Evolutionary conservation across 441 rosid genomes (phyloP).

Genomic region (Mallotus japonicus): DNA sequence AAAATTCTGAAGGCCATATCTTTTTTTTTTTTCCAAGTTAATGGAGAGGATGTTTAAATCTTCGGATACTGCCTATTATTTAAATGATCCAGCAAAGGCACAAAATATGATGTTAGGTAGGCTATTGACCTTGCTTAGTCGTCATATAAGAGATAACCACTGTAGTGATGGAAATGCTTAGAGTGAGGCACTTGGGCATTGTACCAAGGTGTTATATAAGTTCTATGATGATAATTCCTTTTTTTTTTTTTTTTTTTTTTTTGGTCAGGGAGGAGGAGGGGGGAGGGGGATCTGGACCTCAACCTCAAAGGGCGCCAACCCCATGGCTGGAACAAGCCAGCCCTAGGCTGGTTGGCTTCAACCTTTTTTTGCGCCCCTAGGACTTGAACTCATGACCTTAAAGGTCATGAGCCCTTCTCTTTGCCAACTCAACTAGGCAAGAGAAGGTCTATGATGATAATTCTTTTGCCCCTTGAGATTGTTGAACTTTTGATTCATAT

Average conservation of each 20-base stretch:
- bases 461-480: neutral
- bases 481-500: neutral
- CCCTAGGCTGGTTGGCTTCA: too few species aligned
- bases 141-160: neutral
- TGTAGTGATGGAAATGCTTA: neutral
- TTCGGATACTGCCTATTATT: neutral
- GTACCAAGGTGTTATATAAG: neutral
- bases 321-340: too few species aligned
- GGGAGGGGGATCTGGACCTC: too few species aligned
- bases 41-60: neutral
- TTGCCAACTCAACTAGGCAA: too few species aligned
- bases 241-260: too few species aligned
- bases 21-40: neutral
- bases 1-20: neutral
- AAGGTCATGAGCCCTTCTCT: too few species aligned
- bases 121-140: neutral
- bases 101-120: neutral
- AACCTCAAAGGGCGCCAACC: too few species aligned
- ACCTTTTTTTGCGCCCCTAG: too few species aligned
- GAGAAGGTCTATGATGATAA: neutral
- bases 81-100: neutral
- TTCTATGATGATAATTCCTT: neutral
- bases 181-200: neutral
- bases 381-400: too few species aligned
- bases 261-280: too few species aligned